Evolutionary conservation across 768 basidiomycete genomes (phyloP).

Genomic region (Collybiopsis confluens): DNA sequence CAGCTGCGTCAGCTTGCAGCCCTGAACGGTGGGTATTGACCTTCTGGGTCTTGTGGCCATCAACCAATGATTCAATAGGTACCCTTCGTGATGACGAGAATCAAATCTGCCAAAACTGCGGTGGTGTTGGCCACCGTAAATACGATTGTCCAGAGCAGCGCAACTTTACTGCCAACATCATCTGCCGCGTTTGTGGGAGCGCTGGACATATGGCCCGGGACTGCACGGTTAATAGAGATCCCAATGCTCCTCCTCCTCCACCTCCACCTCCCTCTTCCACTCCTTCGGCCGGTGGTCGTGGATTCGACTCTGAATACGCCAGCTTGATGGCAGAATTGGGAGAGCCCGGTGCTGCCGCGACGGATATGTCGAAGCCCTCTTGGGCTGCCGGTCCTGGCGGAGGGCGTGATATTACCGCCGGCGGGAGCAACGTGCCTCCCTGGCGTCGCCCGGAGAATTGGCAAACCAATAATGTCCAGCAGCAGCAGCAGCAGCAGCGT

Average conservation of each 20-base stretch:
- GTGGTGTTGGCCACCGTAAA: constrained; percentile 92
- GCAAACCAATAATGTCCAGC: constrained; percentile 55
- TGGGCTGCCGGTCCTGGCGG: constrained; percentile 44
- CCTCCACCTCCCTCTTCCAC: constrained; percentile 35
- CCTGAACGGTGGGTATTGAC: constrained; percentile 60
- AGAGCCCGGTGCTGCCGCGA: constrained; percentile 59
- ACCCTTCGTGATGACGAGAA: constrained; percentile 99
- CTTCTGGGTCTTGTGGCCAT: background rate
- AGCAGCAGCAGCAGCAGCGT: constrained; percentile 48
- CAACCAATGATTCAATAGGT: constrained; percentile 6
- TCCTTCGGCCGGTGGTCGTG: constrained; percentile 54
- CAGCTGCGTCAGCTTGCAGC: constrained; percentile 97
- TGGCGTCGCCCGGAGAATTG: constrained; percentile 91
- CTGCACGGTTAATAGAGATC: constrained; percentile 91
- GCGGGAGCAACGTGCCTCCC: constrained; percentile 80
- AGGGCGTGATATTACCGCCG: constrained; percentile 66
- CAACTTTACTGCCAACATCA: constrained; percentile 99
- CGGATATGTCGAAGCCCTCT: constrained; percentile 48
- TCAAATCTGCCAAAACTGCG: constrained; percentile 97
- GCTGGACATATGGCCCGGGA: constrained; percentile 99
- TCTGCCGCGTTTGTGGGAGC: constrained; percentile 97
- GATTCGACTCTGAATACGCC: constrained; percentile 97
- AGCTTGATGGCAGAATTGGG: constrained; percentile 97
- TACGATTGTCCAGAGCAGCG: constrained; percentile 98
- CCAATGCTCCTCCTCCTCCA: constrained; percentile 57